Percentiles rank a stretch among this genome's conserved stretches.
Evolutionary conservation across 441 rosid genomes (phyloP).

Genomic region (Francoa sonchifolia): DNA sequence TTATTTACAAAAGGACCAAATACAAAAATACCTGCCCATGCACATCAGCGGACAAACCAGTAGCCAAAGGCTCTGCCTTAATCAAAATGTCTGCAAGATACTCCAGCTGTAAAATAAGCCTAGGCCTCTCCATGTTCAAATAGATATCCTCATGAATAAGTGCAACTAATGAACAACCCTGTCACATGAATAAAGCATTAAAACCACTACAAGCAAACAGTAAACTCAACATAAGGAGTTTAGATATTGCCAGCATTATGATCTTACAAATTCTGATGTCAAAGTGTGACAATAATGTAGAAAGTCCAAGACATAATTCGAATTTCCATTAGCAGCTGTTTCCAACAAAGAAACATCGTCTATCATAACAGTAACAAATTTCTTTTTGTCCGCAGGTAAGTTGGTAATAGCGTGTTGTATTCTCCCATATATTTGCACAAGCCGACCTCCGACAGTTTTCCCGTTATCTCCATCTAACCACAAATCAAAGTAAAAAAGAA

Average conservation of each 20-base stretch:
- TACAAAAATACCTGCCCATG: constrained; percentile 67
- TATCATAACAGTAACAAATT: constrained; percentile 49
- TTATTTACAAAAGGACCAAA: neutral
- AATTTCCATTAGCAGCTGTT: constrained; percentile 56
- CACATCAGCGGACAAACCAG: constrained; percentile 86
- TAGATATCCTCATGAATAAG: constrained; percentile 76
- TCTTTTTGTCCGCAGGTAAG: constrained; percentile 30
- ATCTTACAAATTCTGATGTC: constrained; percentile 55
- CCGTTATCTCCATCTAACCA: constrained; percentile 32
- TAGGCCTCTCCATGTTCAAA: constrained; percentile 38
- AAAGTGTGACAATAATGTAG: constrained; percentile 73
- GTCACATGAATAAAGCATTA: constrained; percentile 7
- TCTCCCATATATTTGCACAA: constrained; percentile 38
- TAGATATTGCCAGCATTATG: neutral
- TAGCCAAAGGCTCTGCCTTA: constrained; percentile 70
- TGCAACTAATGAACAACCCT: constrained; percentile 61
- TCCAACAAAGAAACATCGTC: constrained; percentile 82
- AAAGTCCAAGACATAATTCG: constrained; percentile 56
- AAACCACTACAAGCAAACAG: neutral
- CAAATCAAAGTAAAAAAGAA: constrained; percentile 9
- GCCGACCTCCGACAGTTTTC: constrained; percentile 24
- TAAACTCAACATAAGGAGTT: neutral
- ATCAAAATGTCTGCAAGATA: constrained; percentile 63
- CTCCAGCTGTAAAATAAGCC: constrained; percentile 41
- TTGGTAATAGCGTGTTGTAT: constrained; percentile 28